Conservation (phyloP, 768 basidiomycete species). For the Hortiboletus campestris region DNA sequence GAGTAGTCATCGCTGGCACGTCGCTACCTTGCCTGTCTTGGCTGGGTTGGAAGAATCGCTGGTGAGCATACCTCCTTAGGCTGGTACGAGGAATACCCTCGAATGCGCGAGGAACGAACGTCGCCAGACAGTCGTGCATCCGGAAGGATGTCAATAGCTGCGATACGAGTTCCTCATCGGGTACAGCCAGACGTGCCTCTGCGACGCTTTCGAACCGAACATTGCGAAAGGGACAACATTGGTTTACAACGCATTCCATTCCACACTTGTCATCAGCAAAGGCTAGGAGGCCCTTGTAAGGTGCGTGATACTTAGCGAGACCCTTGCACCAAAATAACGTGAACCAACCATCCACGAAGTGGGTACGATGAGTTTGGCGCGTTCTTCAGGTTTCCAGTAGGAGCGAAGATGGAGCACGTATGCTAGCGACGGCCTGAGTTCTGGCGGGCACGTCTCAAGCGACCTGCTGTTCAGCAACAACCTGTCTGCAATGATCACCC, state of each 20-base stretch:
- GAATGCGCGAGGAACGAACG: conserved; percentile 15
- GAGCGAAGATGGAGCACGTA: conserved; percentile 26
- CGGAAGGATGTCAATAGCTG: conserved; percentile 4
- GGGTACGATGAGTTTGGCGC: conserved; percentile 20
- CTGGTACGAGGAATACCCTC: conserved; percentile 14
- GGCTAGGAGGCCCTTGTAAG: conserved; percentile 11
- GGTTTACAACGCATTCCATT: not conserved
- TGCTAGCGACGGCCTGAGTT: conserved; percentile 16
- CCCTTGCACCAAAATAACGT: not conserved
- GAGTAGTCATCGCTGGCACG: not conserved
- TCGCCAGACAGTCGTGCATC: not conserved
- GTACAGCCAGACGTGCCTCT: not conserved
- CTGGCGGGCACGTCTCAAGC: conserved; percentile 14
- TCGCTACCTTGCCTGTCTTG: conserved; percentile 11
- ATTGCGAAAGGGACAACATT: conserved; percentile 14
- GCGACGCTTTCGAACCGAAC: conserved; percentile 16
- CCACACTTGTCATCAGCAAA: conserved; percentile 1
- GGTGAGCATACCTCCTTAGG: conserved; percentile 15
- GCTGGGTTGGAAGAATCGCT: not conserved
- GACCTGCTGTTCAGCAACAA: conserved; percentile 5
- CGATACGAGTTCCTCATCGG: conserved; percentile 10
- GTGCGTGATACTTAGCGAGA: not conserved
- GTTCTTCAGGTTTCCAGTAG: conserved; percentile 17
- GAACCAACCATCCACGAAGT: conserved; percentile 27
- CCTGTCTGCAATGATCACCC: conserved; percentile 7